Evolutionary conservation across 306 rosid species (phyloP).

Genomic region (Betula pendula): DNA sequence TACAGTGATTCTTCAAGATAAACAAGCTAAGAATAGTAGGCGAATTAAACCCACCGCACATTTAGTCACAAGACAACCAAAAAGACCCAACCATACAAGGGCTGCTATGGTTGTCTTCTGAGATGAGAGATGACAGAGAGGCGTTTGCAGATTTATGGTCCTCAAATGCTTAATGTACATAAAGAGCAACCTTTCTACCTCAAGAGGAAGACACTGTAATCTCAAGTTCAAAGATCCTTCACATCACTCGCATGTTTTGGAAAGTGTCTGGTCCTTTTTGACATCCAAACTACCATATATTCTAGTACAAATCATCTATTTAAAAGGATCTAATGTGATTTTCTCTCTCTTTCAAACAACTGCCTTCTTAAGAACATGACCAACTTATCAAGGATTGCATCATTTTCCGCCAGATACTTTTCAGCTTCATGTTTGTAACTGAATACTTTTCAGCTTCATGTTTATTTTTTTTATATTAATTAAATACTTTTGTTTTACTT

Average conservation of each 20-base stretch:
- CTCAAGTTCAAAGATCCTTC: constrained; percentile 1
- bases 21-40: not conserved
- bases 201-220: not conserved
- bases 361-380: constrained; percentile 49
- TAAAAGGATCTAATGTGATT: not conserved
- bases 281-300: not conserved
- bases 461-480: too few relatives aligned
- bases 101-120: not conserved
- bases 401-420: constrained; percentile 45
- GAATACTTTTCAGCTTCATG: too few relatives aligned
- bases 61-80: not conserved
- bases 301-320: constrained; percentile 12
- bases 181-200: not conserved
- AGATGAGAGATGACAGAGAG: too few relatives aligned
- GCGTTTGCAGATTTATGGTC: too few relatives aligned
- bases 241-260: not conserved
- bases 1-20: not conserved
- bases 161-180: not conserved
- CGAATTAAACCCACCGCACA: not conserved
- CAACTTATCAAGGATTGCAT: constrained; percentile 45
- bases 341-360: constrained; percentile 34
- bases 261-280: constrained; percentile 21
- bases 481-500: too few relatives aligned
- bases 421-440: constrained; percentile 51
- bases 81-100: not conserved